Evolutionary conservation across 176 grass and related monocot species (phyloP).

Genomic region (Carex myosuroides): DNA sequence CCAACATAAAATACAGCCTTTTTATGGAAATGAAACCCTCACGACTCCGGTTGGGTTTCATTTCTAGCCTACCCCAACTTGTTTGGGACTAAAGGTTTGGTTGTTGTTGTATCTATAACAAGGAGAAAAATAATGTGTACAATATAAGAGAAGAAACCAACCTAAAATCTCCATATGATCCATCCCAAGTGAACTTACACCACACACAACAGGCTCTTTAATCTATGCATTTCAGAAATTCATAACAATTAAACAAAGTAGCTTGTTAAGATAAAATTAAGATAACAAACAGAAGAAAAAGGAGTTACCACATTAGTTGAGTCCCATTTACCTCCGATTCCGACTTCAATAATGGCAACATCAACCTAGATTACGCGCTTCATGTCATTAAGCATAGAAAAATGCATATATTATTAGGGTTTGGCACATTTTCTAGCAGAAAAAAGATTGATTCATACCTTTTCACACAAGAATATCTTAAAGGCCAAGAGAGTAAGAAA

Average conservation of each 20-base stretch:
- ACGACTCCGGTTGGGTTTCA: too few relatives aligned
- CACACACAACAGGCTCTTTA: slow-evolving; percentile 72
- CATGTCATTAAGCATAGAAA: slow-evolving; percentile 4
- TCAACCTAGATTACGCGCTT: slow-evolving; percentile 48
- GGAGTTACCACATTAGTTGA: slow-evolving; percentile 78
- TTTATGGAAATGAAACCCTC: too few relatives aligned
- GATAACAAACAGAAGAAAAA: background rate
- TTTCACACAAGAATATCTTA: slow-evolving; percentile 88
- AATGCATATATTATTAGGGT: background rate
- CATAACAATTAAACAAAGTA: background rate
- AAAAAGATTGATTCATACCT: slow-evolving; percentile 28
- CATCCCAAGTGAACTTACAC: slow-evolving; percentile 79
- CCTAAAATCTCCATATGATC: slow-evolving; percentile 96
- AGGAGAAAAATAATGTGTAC: background rate
- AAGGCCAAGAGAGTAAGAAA: slow-evolving; percentile 48
- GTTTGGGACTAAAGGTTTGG: too few relatives aligned
- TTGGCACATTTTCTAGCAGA: background rate
- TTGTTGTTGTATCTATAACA: background rate
- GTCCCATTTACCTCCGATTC: slow-evolving; percentile 88
- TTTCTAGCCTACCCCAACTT: too few relatives aligned
- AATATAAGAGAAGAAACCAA: slow-evolving; percentile 7
- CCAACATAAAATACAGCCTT: too few relatives aligned
- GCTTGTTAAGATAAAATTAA: background rate
- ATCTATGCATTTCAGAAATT: slow-evolving; percentile 43
- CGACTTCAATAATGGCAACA: slow-evolving; percentile 94